Evolutionary conservation across 2,329 filamentous ascomycete species (phyloP), one percentile per base, ranked within the genome.

Genomic region (Neonectria punicea): DNA sequence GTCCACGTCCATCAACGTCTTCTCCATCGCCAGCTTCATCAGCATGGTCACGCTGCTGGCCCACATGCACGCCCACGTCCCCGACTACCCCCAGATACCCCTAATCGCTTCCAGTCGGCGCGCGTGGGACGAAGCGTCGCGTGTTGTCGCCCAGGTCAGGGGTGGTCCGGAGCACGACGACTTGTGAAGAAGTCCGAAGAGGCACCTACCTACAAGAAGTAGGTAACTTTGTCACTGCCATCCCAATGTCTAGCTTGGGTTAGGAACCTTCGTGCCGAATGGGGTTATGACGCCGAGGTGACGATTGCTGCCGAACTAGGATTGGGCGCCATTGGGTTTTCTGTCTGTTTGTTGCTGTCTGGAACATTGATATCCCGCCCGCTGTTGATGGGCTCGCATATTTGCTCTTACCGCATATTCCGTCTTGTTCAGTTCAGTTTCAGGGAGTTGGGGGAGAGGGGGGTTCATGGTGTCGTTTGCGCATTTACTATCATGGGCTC

Each of bases 1-100:
- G 1, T 89, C 89, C 51, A 91, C 91, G 10, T 92, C 91, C n/a
- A 86, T 94, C 68, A 89, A 90, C 70, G 89, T 93, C 68, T 92
- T 94, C 75, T 93, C 90, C 56, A 88, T 92, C 67, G 90, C 91
- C 41, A 92, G 89, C 79, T 93, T 92, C 80, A 85, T 93, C 72
- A 93, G 88, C 80, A 92, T 94, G 89, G 86, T 89, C 58, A 86
- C 87, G 11, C 80, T 94, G 55, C 83, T 94, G 20, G 79, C 88
- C 10, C 89, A 93, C 75, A 84, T 92, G 59, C 89, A 93, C 76
- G 79, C 86, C 61, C 87, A 86, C 63, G 84, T 88, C 28, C 82
- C 86, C 60, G 86, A 89, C 67, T 89, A 90, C 74, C 85, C 87
- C 9, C 81, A 87, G 58, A 84, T 90, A 58, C 89, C 89, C 1